A percentile compares a stretch with the other conserved stretches of the same genome.
phyloP scores from a whole-genome alignment of 768 basidiomycete species.

The Suillus cothurnatus region DNA sequence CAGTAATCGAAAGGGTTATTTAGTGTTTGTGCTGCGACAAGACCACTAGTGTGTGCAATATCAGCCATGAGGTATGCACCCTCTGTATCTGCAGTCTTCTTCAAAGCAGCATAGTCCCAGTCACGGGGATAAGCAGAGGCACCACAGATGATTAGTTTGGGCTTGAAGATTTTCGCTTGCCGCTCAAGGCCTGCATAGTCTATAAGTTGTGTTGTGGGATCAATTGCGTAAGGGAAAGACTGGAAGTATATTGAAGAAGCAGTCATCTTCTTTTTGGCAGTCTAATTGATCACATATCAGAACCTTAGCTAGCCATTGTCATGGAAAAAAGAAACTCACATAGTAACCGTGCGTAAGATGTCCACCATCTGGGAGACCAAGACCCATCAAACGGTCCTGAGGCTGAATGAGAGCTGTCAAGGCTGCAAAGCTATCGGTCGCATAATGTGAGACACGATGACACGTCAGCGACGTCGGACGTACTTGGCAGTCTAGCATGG shows the following conservation, averaged over 20 bases:
- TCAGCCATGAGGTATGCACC: slow-evolving; percentile 95
- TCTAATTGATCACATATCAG: slow-evolving; percentile 45
- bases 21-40: slow-evolving; percentile 90
- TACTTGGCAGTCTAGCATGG: slow-evolving; percentile 81
- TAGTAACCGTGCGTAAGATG: slow-evolving; percentile 98
- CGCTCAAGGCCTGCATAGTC: slow-evolving; percentile 81
- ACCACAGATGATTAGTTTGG: slow-evolving; percentile 93
- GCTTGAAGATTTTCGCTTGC: slow-evolving; percentile 95
- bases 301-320: neutral
- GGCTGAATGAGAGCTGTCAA: slow-evolving; percentile 95
- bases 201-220: slow-evolving; percentile 81
- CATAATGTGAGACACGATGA: slow-evolving; percentile 15
- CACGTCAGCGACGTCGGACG: slow-evolving; percentile 26
- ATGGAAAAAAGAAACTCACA: slow-evolving; percentile 44
- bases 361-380: slow-evolving; percentile 96
- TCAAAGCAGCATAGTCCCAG: slow-evolving; percentile 91
- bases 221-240: slow-evolving; percentile 90
- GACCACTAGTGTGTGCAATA: slow-evolving; percentile 96
- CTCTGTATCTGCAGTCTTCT: slow-evolving; percentile 80
- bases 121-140: slow-evolving; percentile 98
- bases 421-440: slow-evolving; percentile 78
- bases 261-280: slow-evolving; percentile 99
- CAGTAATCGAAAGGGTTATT: slow-evolving; percentile 93
- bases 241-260: slow-evolving; percentile 99
- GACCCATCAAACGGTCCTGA: slow-evolving; percentile 98